These are phyloP conservation scores for Apiotrichum siamense DNA, from an alignment of 1,284 basidiomycete species.

Conservation along the genomic window DNA sequence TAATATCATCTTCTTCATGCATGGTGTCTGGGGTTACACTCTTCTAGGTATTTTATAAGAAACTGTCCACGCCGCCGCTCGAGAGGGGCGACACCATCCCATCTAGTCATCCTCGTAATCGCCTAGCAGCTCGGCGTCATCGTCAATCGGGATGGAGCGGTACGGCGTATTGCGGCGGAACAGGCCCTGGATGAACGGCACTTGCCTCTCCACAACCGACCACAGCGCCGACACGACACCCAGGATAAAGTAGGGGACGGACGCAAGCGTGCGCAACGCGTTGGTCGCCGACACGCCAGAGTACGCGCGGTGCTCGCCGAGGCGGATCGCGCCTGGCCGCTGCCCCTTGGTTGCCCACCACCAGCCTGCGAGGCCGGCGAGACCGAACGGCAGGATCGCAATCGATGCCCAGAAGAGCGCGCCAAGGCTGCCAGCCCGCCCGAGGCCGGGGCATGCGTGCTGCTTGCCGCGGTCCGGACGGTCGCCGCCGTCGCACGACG, in stretches of 20 bases:
- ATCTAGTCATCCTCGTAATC: conserved; percentile 27
- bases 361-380: conserved; percentile 66
- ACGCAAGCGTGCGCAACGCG: conserved; percentile 63
- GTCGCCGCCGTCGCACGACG: conserved; percentile 69
- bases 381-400: conserved; percentile 60
- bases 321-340: conserved; percentile 55
- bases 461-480: conserved; percentile 63
- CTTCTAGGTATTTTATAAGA: not conserved
- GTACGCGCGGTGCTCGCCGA: conserved; percentile 56
- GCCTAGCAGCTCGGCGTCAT: conserved; percentile 56
- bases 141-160: conserved; percentile 72
- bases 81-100: no score
- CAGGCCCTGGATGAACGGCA: conserved; percentile 43
- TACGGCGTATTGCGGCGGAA: conserved; percentile 60
- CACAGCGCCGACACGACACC: conserved; percentile 64
- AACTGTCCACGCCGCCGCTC: not conserved
- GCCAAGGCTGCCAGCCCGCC: conserved; percentile 53
- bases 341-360: conserved; percentile 72
- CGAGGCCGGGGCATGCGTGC: conserved; percentile 73
- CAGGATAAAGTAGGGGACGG: conserved; percentile 78
- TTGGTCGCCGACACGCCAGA: conserved; percentile 50
- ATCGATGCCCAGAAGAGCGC: conserved; percentile 76
- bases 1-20: conserved; percentile 1
- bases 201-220: conserved; percentile 52
- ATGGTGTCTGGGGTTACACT: no score